Conservation (phyloP, 805 yeast genomes). For the Candida germanica region DNA sequence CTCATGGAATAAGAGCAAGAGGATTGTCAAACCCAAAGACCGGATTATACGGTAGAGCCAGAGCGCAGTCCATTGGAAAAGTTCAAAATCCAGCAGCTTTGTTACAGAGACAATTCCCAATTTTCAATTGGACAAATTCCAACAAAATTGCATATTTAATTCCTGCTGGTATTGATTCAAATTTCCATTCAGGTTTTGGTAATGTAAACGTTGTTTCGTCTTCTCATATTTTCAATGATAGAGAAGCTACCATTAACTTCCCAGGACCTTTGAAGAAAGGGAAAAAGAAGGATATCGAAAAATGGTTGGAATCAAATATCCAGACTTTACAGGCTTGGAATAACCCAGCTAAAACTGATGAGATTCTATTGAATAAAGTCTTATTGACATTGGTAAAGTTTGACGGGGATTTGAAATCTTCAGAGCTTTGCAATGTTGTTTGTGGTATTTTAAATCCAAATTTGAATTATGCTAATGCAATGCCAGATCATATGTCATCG, state of each 20-base stretch:
- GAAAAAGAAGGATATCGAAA: constrained; percentile 63
- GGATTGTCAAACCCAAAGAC: constrained; percentile 15
- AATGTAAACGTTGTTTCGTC: constrained; percentile 33
- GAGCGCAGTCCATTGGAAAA: constrained; percentile 26
- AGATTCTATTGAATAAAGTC: constrained; percentile 30
- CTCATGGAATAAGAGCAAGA: constrained; percentile 7
- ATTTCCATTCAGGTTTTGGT: constrained; percentile 21
- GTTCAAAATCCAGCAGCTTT: constrained; percentile 53
- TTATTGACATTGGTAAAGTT: constrained; percentile 23
- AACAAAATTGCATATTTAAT: constrained; percentile 26
- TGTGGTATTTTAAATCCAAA: constrained; percentile 43
- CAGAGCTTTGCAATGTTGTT: constrained; percentile 28
- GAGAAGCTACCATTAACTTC: constrained; percentile 29
- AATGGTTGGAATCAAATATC: constrained; percentile 46
- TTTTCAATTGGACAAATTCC: constrained; percentile 59
- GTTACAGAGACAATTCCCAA: constrained; percentile 65
- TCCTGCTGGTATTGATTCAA: constrained; percentile 17
- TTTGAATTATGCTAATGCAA: constrained; percentile 25
- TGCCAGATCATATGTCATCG: constrained; percentile 13
- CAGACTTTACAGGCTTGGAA: constrained; percentile 9
- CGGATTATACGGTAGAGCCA: constrained; percentile 19
- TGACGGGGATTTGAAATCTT: constrained; percentile 29
- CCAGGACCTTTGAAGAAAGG: constrained; percentile 68
- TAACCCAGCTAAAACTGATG: constrained; percentile 16
- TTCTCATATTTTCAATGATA: constrained; percentile 19